phyloP scores from a whole-genome alignment of 306 rosid genomes.

The Spatholobus suberectus region DNA sequence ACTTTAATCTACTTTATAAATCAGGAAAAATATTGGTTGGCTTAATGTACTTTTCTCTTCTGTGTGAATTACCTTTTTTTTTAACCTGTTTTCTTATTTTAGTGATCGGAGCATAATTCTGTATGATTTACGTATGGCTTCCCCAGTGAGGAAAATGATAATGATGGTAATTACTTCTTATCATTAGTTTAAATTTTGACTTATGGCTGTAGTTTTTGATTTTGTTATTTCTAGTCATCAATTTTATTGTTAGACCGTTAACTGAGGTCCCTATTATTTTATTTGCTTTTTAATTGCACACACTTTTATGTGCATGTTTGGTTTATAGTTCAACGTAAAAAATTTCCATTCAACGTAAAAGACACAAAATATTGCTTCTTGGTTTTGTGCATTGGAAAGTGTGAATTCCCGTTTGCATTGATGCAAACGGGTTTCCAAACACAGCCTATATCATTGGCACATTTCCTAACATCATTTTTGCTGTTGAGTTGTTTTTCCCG shows the following conservation, averaged over 20 bases:
- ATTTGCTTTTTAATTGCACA: background rate
- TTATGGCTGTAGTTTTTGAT: background rate
- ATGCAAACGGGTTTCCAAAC: too few relatives aligned
- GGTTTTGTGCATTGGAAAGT: too few relatives aligned
- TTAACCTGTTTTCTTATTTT: conserved; percentile 36
- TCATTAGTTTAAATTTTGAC: conserved; percentile 16
- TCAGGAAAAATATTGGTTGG: background rate
- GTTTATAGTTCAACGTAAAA: too few relatives aligned
- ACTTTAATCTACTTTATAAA: background rate
- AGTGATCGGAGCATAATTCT: conserved; percentile 90
- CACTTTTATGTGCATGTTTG: too few relatives aligned
- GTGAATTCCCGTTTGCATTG: too few relatives aligned
- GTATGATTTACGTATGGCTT: conserved; percentile 82
- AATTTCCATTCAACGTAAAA: too few relatives aligned
- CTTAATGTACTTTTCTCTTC: background rate
- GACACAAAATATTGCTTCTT: too few relatives aligned
- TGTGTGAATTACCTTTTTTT: background rate
- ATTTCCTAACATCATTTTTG: background rate
- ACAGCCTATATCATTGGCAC: background rate
- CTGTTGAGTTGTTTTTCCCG: background rate
- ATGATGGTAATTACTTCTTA: conserved; percentile 69
- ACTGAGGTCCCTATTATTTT: conserved; percentile 8
- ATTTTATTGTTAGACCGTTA: background rate
- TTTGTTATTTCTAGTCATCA: conserved; percentile 13
- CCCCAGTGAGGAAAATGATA: conserved; percentile 68